A percentile compares a stretch with the other conserved stretches of the same genome.
These are phyloP conservation scores for Phaffomyces opuntiae DNA, from an alignment of 805 yeast genomes.

Conservation along the genomic window DNA sequence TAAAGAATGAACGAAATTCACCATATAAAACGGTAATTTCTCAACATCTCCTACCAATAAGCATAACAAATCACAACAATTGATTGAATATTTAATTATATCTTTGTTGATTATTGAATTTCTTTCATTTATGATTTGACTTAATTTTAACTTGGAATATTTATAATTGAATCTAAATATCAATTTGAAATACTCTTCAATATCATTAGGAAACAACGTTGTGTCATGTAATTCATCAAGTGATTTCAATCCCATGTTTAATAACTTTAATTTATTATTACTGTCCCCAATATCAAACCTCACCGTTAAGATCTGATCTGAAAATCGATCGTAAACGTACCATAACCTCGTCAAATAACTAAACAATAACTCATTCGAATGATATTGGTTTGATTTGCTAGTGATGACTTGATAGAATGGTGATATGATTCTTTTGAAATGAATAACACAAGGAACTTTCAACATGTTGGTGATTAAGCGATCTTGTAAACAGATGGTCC, in stretches of 20 bases:
- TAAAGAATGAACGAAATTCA: conserved; percentile 6
- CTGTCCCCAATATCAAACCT: conserved; percentile 29
- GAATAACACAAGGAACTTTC: conserved; percentile 27
- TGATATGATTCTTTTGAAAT: conserved; percentile 27
- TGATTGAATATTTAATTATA: conserved; percentile 15
- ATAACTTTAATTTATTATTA: conserved; percentile 19
- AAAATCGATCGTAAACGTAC: conserved; percentile 27
- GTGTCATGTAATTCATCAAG: conserved; percentile 20
- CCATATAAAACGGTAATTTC: conserved; percentile 13
- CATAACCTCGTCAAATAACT: conserved; percentile 22
- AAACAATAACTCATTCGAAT: conserved; percentile 21
- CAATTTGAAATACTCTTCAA: conserved; percentile 10
- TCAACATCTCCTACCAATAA: not conserved
- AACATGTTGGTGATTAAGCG: conserved; percentile 21
- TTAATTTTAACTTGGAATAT: conserved; percentile 16
- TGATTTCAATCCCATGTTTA: conserved; percentile 21
- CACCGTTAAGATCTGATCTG: conserved; percentile 28
- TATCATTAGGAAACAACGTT: conserved; percentile 14
- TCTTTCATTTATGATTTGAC: conserved; percentile 13
- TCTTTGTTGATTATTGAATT: conserved; percentile 8
- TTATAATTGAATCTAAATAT: conserved; percentile 23
- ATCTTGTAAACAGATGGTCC: conserved; percentile 28
- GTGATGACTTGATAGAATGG: conserved; percentile 23
- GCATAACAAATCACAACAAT: conserved; percentile 9
- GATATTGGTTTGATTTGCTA: conserved; percentile 2